Percentiles rank a stretch among this genome's conserved stretches.
phyloP scores from a whole-genome alignment of 1,284 basidiomycete species.

The Ceratobasidium theobromae region DNA sequence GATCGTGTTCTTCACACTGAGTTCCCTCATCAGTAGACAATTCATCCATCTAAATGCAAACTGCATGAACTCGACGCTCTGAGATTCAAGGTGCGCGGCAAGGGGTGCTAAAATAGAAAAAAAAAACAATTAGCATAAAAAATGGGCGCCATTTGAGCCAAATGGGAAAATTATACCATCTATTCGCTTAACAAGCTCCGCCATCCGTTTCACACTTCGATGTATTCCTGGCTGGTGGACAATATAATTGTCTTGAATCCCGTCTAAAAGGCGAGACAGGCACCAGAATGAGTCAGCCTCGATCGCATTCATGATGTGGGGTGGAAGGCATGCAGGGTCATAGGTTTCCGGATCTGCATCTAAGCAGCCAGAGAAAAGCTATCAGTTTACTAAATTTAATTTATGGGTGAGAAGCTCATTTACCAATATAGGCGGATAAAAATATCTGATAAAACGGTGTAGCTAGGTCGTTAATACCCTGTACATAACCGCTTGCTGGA shows the following conservation, averaged over 20 bases:
- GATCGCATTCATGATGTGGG: slow-evolving; percentile 71
- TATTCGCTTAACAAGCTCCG: slow-evolving; percentile 87
- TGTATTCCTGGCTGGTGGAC: slow-evolving; percentile 93
- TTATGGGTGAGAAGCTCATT: slow-evolving; percentile 39
- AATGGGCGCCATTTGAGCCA: slow-evolving; percentile 42
- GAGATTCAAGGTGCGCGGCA: slow-evolving; percentile 75
- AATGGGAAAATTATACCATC: no score
- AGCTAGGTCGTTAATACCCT: slow-evolving; percentile 96
- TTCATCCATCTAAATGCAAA: slow-evolving; percentile 99
- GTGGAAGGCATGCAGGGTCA: slow-evolving; percentile 74
- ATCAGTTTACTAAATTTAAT: no score
- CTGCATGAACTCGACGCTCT: slow-evolving; percentile 97
- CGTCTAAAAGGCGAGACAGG: slow-evolving; percentile 87
- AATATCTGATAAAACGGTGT: slow-evolving; percentile 96
- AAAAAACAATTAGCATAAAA: not conserved
- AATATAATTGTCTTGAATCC: slow-evolving; percentile 97
- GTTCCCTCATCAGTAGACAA: slow-evolving; percentile 93
- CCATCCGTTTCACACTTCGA: slow-evolving; percentile 87
- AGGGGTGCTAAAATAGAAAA: slow-evolving; percentile 61
- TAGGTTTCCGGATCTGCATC: slow-evolving; percentile 87
- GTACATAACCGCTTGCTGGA: slow-evolving; percentile 94
- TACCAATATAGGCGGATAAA: slow-evolving; percentile 86
- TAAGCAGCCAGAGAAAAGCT: slow-evolving; percentile 41
- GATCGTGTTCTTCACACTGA: slow-evolving; percentile 91
- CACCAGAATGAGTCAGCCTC: slow-evolving; percentile 99